Evolutionary conservation across 78 protist genomes (phyloP).

Genomic region (Dictyostelium capitatum): DNA sequence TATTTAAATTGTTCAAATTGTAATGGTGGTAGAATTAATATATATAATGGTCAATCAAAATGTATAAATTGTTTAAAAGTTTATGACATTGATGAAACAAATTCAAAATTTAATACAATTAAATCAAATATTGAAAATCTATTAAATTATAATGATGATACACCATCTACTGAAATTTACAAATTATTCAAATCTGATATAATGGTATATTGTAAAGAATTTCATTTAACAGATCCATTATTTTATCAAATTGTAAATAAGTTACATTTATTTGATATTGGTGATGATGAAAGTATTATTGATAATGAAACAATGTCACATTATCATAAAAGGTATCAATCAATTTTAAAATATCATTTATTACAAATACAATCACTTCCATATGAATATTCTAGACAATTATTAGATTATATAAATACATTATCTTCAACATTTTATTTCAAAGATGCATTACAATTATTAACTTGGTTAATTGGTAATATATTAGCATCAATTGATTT

Average conservation of each 20-base stretch:
- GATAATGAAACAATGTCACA: background rate
- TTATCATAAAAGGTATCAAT: background rate
- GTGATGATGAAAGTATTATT: background rate
- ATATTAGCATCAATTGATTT: background rate
- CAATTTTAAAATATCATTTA: background rate
- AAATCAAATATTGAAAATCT: background rate
- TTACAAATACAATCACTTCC: background rate
- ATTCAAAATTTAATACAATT: background rate
- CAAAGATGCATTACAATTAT: background rate
- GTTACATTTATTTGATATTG: background rate
- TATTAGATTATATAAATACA: background rate
- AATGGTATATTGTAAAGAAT: background rate
- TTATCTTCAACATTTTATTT: background rate
- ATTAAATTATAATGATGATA: background rate
- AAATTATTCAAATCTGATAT: too few relatives aligned
- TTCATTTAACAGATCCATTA: constrained; percentile 2
- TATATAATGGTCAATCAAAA: background rate
- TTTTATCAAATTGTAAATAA: constrained; percentile 10
- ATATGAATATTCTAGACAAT: background rate
- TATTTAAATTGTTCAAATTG: background rate
- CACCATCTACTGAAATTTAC: too few relatives aligned
- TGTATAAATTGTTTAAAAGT: background rate
- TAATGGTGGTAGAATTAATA: constrained; percentile 13
- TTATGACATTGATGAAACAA: background rate
- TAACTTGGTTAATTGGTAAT: background rate